Base-by-base conservation (phyloP, 2,329 filamentous ascomycete genomes). In the Aspergillus ochraceoroseus region DNA sequence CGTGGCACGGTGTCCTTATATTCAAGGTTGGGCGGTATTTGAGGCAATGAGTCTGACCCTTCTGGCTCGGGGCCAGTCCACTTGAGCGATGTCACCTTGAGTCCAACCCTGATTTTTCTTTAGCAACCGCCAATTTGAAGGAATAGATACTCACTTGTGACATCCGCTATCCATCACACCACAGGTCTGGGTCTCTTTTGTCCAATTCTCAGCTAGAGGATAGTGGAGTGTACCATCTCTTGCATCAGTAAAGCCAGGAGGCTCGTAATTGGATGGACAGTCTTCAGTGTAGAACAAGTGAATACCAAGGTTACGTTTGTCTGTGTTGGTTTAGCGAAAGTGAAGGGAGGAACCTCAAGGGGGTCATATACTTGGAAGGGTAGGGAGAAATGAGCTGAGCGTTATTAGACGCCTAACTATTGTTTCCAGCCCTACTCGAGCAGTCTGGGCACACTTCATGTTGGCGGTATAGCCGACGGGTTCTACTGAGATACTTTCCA, bases 241-340 rank as follows among this genome's bases (percentile, higher is more conserved):
- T 12, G 51, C 51, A 7, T 49, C 46, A 7, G 54, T 51, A 32
- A 71, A 73, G 3, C 68, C 69, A n/a, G 54, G 54, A 12, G 70
- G 65, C 32, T 68, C 58, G 47, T 71, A 70, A 2, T 59, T 53
- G 18, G 47, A 34, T 6, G 64, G 59, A 35, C 62, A 65, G 11
- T 64, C 54, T n/a, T 68, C 57, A 2, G 59, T 66, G 48, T 72
- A 73, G 38, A 68, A 63, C 2, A 75, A 55, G 34, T 67, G 62
- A 47, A 74, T 63, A 7, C 63, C 66, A 7, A 75, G 46, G 35
- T 58, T 66, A 22, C 70, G 59, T 33, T 61, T 59, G 26, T 54
- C 65, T 68, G 45, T 9, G 30, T 30, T 29, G 7, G 27, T 18
- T 38, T 11, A 25, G 39, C 27, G 12, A 12, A 8, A 14, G 12